Evolutionary conservation across 1,284 basidiomycete genomes (phyloP).

Genomic region (Athelia sp.): DNA sequence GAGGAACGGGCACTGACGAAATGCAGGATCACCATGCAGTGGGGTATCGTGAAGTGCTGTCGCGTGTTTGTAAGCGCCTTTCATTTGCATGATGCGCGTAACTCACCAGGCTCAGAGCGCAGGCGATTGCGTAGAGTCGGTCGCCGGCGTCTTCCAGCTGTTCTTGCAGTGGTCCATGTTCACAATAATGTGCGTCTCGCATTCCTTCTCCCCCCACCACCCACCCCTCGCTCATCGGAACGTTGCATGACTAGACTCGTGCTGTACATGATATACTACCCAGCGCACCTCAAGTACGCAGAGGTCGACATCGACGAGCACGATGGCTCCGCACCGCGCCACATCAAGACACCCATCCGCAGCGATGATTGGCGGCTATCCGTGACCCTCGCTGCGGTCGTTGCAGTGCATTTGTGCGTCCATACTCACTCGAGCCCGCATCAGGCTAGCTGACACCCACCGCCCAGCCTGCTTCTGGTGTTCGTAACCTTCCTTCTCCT

Average conservation of each 20-base stretch:
- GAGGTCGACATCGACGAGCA: constrained; percentile 40
- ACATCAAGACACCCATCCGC: constrained; percentile 43
- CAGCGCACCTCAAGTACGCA: constrained; percentile 72
- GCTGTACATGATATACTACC: constrained; percentile 92
- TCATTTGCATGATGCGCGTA: background rate
- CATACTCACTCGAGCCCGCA: constrained; percentile 5
- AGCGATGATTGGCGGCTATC: constrained; percentile 76
- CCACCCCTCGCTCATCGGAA: constrained; percentile 1
- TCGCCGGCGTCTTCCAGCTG: constrained; percentile 84
- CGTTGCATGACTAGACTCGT: constrained; percentile 59
- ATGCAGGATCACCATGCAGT: constrained; percentile 79
- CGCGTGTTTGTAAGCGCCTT: constrained; percentile 54
- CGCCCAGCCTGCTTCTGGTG: constrained; percentile 43
- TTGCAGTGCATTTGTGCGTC: constrained; percentile 72
- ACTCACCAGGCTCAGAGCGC: constrained; percentile 39
- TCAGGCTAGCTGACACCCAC: constrained; percentile 9
- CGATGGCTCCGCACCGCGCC: constrained; percentile 34
- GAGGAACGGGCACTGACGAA: constrained; percentile 7
- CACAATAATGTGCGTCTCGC: constrained; percentile 67
- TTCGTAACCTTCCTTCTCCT: constrained; percentile 57
- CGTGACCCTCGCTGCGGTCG: constrained; percentile 68
- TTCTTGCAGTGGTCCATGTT: constrained; percentile 86
- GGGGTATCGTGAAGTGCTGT: constrained; percentile 84
- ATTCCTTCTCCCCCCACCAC: background rate
- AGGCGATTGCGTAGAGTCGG: constrained; percentile 76